Base-by-base conservation (phyloP, 139 green algal genomes). In the Picochlorum sp. region DNA sequence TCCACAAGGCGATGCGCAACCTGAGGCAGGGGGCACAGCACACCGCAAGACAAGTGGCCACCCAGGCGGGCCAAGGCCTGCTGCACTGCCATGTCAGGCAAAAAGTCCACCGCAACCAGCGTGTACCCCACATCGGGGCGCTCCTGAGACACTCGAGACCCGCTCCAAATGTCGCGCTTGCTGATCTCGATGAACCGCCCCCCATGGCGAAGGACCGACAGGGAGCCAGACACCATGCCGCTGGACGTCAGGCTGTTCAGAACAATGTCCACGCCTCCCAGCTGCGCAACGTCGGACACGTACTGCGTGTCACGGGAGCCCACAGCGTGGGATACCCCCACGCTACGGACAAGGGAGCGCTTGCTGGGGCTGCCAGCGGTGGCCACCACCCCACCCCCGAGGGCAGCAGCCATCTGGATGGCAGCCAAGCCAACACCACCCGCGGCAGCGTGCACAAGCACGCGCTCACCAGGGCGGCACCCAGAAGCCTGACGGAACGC, bases 111-210 rank as follows among this genome's bases (percentile, higher is more conserved):
- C 1, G 87, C 87, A 18, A 95, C 61, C 49, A 92, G 68, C 10
- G 68, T 59, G 67, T 85, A 89, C 0, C 7, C 18, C 39, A 87
- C 73, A 53, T 95, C 87, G 1, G 83, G 82, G 1, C 87, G 84
- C 63, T 94, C 81, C 32, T 77, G 63, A 25, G 50, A 32, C 9
- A 85, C 60, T 18, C 80, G 64, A 3, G 60, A 63, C 0, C 68
- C 51, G 32, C 68, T 81, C 82, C 82, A 94, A 51, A 95, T 89
- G 79, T 92, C 87, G 31, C 87, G 70, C 81, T 95, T 95, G 65
- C 78, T 81, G 63, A 95, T 92, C 72, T 95, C 87, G 25, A 89
- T 72, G 50, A 90, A 74, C 0, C 61, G 33, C 0, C 75, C 87
- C 2, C 31, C 10, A 5, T 8, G 16, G 7, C 26, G 31, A 20